Evolutionary conservation across 1,284 basidiomycete genomes (phyloP).

Genomic region (Phellinidium pouzarii): DNA sequence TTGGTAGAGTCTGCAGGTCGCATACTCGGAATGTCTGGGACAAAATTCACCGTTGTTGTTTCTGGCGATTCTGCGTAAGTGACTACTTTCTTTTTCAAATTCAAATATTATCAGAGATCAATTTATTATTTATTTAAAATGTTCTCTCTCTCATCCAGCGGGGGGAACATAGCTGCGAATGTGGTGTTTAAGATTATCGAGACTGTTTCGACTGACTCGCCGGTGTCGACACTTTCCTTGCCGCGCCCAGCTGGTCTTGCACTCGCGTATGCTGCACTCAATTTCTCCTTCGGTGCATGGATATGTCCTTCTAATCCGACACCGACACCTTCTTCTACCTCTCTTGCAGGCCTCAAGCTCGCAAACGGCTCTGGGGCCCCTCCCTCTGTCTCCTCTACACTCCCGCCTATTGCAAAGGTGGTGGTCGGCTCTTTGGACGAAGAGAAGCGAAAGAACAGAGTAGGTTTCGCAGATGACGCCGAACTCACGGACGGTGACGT

Average conservation of each 20-base stretch:
- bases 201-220: conserved; percentile 37
- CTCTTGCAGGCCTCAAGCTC: conserved; percentile 9
- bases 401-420: conserved; percentile 10
- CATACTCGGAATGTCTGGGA: conserved; percentile 81
- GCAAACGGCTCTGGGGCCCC: conserved; percentile 1
- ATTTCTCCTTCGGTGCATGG: conserved; percentile 98
- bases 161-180: conserved; percentile 78
- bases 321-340: conserved; percentile 15
- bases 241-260: conserved; percentile 74
- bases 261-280: conserved; percentile 76
- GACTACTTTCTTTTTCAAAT: conserved; percentile 1
- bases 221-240: conserved; percentile 35
- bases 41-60: conserved; percentile 67
- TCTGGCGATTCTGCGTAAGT: conserved; percentile 91
- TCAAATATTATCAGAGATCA: too few species aligned
- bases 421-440: conserved; percentile 6
- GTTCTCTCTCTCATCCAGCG: conserved; percentile 39
- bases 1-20: conserved; percentile 77
- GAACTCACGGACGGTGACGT: not conserved
- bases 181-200: conserved; percentile 83
- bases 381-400: conserved; percentile 2
- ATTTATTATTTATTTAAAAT: not conserved
- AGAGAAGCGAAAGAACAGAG: not conserved
- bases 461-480: not conserved
- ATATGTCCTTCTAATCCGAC: conserved; percentile 82